Conservation (phyloP, 2,329 filamentous ascomycete species). For the Talaromyces sp. region DNA sequence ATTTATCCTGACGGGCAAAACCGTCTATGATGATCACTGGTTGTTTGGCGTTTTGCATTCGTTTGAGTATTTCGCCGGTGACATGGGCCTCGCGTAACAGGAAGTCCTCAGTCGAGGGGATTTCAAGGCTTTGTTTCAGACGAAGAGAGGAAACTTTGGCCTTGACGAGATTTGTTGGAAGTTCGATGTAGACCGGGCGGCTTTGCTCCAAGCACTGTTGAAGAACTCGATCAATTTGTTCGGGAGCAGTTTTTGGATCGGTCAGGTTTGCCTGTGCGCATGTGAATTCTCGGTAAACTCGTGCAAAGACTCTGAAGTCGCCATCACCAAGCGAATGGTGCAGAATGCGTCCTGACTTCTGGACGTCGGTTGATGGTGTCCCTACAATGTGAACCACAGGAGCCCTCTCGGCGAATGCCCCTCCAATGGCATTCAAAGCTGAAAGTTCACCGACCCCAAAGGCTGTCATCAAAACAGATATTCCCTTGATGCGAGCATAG, state of each 20-base stretch:
- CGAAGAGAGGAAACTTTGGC: conserved; percentile 52
- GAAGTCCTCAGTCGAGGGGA: background rate
- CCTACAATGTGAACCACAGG: conserved; percentile 61
- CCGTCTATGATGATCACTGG: background rate
- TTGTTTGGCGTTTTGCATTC: background rate
- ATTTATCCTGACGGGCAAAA: background rate
- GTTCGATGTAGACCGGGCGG: conserved; percentile 74
- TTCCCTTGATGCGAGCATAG: conserved; percentile 67
- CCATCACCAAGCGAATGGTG: conserved; percentile 71
- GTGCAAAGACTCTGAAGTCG: conserved; percentile 74
- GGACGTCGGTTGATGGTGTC: conserved; percentile 43
- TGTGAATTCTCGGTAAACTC: conserved; percentile 69
- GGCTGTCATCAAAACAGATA: conserved; percentile 65
- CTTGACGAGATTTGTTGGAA: conserved; percentile 75
- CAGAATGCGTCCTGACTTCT: conserved; percentile 41
- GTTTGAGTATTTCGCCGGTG: background rate
- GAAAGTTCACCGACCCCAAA: conserved; percentile 66
- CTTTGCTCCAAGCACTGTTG: conserved; percentile 67
- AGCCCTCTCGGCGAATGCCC: conserved; percentile 67
- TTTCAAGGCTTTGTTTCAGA: background rate
- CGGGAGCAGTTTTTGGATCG: conserved; percentile 51
- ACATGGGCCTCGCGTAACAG: background rate
- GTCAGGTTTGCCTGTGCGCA: conserved; percentile 66
- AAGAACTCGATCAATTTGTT: conserved; percentile 71
- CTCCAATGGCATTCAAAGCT: conserved; percentile 67